Percentiles rank a stretch among this genome's conserved stretches.
These are phyloP conservation scores for Sesbania bispinosa DNA, from an alignment of 306 rosid species.

Conservation along the genomic window DNA sequence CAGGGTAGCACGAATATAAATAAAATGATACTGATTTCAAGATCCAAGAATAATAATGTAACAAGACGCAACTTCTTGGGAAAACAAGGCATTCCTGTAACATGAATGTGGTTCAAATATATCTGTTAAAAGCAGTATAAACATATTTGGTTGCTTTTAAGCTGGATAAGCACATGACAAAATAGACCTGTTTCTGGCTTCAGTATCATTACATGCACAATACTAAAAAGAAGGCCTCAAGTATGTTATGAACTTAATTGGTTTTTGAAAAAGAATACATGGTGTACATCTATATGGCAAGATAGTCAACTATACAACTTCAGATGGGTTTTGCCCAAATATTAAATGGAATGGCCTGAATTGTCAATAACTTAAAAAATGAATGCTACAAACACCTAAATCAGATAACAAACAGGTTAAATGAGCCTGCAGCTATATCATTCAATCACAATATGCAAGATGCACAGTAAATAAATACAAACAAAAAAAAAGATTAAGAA, in stretches of 20 bases:
- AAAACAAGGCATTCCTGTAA: neutral
- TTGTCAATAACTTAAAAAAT: neutral
- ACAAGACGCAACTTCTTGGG: neutral
- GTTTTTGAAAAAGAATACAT: neutral
- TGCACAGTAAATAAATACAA: neutral
- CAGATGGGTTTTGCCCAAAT: neutral
- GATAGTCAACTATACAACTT: neutral
- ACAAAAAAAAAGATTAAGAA: neutral
- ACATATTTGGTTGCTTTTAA: neutral
- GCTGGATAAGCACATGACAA: constrained; percentile 1
- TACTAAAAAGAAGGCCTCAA: neutral
- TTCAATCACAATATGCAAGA: constrained; percentile 9
- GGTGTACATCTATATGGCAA: neutral
- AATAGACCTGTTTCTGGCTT: neutral
- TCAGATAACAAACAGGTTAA: constrained; percentile 21
- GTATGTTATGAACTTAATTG: neutral
- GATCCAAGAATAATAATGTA: neutral
- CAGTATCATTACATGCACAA: neutral
- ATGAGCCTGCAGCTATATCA: neutral
- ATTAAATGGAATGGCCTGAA: neutral
- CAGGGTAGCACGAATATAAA: neutral
- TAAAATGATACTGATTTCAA: constrained; percentile 9
- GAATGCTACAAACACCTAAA: constrained; percentile 3
- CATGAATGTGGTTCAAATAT: neutral
- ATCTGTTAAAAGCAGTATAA: neutral